phyloP scores from a whole-genome alignment of 495 filamentous ascomycete species.

The Geopyxis carbonaria region DNA sequence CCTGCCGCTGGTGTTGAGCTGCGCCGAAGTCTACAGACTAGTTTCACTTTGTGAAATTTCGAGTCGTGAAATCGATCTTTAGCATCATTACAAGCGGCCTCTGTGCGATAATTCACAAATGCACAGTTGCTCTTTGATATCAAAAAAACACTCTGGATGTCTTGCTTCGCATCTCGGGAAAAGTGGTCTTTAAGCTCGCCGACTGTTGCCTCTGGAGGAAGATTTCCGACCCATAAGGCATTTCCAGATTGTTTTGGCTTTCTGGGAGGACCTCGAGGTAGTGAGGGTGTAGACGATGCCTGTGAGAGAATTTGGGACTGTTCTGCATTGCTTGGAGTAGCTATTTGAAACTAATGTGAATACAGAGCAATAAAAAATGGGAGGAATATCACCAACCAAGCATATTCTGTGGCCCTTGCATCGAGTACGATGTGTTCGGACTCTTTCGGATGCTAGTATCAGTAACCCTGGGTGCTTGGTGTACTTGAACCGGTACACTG shows the following conservation, averaged over 20 bases:
- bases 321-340: no score
- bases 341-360: no score
- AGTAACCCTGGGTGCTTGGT: no score
- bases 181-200: slow-evolving; percentile 80
- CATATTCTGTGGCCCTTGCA: no score
- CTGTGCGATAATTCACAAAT: slow-evolving; percentile 89
- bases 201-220: slow-evolving; percentile 65
- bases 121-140: slow-evolving; percentile 98
- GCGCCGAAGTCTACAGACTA: slow-evolving; percentile 77
- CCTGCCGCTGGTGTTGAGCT: slow-evolving; percentile 14
- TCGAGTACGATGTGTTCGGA: no score
- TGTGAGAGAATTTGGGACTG: no score
- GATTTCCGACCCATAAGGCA: slow-evolving; percentile 91
- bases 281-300: slow-evolving; percentile 22
- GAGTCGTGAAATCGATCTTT: slow-evolving; percentile 81
- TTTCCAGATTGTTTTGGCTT: slow-evolving; percentile 89
- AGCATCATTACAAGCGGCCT: slow-evolving; percentile 56
- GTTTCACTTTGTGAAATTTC: slow-evolving; percentile 64
- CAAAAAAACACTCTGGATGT: slow-evolving; percentile 79
- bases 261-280: slow-evolving; percentile 72
- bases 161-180: slow-evolving; percentile 55
- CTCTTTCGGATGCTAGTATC: no score
- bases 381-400: no score
- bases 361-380: no score
- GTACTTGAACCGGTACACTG: no score